These are phyloP conservation scores for Aspergillus sp. DNA, from an alignment of 2,329 filamentous ascomycete species.

Conservation along the genomic window DNA sequence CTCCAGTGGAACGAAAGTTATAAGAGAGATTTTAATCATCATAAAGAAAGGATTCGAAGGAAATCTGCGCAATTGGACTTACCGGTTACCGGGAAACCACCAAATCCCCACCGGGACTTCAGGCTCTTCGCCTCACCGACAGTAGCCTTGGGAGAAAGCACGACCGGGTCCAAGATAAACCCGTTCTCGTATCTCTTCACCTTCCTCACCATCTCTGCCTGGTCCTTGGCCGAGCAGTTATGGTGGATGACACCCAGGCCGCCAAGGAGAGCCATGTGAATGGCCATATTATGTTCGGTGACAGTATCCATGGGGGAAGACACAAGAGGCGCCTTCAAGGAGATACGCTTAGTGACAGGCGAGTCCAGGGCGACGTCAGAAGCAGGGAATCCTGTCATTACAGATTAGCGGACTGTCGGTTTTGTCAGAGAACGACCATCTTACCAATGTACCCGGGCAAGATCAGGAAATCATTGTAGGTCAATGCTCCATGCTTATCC, in stretches of 20 bases:
- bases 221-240: conserved; percentile 95
- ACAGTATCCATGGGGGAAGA: conserved; percentile 99
- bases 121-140: conserved; percentile 83
- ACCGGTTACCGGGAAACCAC: conserved; percentile 98
- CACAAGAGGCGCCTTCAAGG: conserved; percentile 90
- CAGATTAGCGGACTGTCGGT: conserved; percentile 9
- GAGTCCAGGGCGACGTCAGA: conserved; percentile 81
- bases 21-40: conserved; percentile 60
- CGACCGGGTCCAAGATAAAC: conserved; percentile 92
- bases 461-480: conserved; percentile 97
- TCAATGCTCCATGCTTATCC: conserved; percentile 82
- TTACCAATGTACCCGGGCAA: conserved; percentile 90
- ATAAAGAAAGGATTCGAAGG: conserved; percentile 40
- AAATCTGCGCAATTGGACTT: conserved; percentile 38
- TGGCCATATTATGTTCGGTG: conserved; percentile 98
- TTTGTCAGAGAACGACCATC: conserved; percentile 10
- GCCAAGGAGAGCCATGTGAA: conserved; percentile 60
- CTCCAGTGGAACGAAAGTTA: conserved; percentile 99
- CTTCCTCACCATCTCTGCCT: conserved; percentile 98
- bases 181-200: conserved; percentile 99
- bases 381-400: conserved; percentile 65
- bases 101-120: conserved; percentile 98
- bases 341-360: conserved; percentile 88
- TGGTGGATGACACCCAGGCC: conserved; percentile 83
- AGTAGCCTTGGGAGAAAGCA: conserved; percentile 77